These are phyloP conservation scores for Penicillium sp. DNA, from an alignment of 2,329 filamentous ascomycete species.

Conservation along the genomic window DNA sequence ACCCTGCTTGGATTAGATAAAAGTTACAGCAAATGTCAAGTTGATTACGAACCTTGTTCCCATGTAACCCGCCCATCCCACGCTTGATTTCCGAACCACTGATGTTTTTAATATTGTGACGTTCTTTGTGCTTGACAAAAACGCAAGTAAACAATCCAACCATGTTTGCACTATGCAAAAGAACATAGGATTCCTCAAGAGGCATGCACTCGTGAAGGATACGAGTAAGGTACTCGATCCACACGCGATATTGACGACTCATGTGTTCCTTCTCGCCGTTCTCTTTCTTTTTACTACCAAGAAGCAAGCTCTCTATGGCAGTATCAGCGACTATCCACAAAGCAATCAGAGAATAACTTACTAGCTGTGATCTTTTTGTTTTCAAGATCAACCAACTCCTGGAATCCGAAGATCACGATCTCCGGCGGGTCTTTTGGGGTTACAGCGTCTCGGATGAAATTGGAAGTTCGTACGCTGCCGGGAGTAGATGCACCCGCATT, in stretches of 20 bases:
- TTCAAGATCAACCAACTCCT: slow-evolving; percentile 96
- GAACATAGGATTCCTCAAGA: slow-evolving; percentile 71
- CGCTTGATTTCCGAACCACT: slow-evolving; percentile 84
- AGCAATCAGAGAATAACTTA: slow-evolving; percentile 41
- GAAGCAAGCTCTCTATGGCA: slow-evolving; percentile 72
- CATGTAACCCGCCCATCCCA: slow-evolving; percentile 91
- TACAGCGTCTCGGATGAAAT: slow-evolving; percentile 79
- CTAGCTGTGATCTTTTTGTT: slow-evolving; percentile 97
- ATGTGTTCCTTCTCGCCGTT: slow-evolving; percentile 77
- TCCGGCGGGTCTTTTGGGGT: slow-evolving; percentile 76
- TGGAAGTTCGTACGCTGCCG: slow-evolving; percentile 70
- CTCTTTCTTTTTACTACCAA: slow-evolving; percentile 75
- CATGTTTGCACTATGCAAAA: slow-evolving; percentile 84
- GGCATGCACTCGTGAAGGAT: slow-evolving; percentile 82
- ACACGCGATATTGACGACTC: slow-evolving; percentile 95
- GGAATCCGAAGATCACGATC: slow-evolving; percentile 92
- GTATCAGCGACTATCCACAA: slow-evolving; percentile 27
- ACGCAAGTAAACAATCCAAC: slow-evolving; percentile 95
- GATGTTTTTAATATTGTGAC: slow-evolving; percentile 73
- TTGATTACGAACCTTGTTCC: slow-evolving; percentile 68
- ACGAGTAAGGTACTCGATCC: slow-evolving; percentile 84
- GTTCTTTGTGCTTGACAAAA: slow-evolving; percentile 80
- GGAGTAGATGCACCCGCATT: slow-evolving; percentile 97
- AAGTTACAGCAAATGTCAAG: neutral
- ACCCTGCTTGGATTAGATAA: slow-evolving; percentile 52